phyloP scores from a whole-genome alignment of 2,329 filamentous ascomycete species.

The Botrytis hyacinthi region DNA sequence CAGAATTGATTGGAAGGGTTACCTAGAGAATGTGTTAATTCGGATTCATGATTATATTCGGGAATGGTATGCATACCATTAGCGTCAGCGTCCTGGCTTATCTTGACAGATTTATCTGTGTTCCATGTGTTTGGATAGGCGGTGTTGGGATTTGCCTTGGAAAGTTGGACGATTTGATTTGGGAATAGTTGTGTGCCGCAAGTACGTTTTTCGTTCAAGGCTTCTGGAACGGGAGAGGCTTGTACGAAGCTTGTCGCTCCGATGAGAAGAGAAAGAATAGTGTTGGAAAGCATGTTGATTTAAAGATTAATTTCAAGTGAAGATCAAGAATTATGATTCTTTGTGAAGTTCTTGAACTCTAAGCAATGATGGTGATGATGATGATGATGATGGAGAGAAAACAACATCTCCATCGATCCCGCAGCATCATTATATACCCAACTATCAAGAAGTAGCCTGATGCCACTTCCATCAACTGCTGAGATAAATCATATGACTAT shows the following conservation, averaged over 20 bases:
- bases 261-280: not conserved
- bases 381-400: not conserved
- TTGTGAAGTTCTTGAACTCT: not conserved
- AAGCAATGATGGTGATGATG: not conserved
- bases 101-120: constrained; percentile 3
- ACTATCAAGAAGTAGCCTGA: not conserved
- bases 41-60: not conserved
- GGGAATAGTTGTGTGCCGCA: constrained; percentile 10
- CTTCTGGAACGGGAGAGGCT: constrained; percentile 12
- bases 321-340: not conserved
- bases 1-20: not conserved
- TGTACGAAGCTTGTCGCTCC: not conserved
- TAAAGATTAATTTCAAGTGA: not conserved
- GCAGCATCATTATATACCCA: not conserved
- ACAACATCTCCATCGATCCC: not conserved
- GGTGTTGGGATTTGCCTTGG: constrained; percentile 7
- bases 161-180: constrained; percentile 17
- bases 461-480: not conserved
- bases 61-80: not conserved
- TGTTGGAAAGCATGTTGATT: constrained; percentile 9
- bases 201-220: constrained; percentile 6
- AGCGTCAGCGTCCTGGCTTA: constrained; percentile 9
- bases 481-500: not conserved
- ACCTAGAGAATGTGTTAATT: not conserved
- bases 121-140: constrained; percentile 1